A percentile compares a stretch with the other conserved stretches of the same genome.
phyloP scores from a whole-genome alignment of 2,329 filamentous ascomycete genomes.

The Diaporthe citri region DNA sequence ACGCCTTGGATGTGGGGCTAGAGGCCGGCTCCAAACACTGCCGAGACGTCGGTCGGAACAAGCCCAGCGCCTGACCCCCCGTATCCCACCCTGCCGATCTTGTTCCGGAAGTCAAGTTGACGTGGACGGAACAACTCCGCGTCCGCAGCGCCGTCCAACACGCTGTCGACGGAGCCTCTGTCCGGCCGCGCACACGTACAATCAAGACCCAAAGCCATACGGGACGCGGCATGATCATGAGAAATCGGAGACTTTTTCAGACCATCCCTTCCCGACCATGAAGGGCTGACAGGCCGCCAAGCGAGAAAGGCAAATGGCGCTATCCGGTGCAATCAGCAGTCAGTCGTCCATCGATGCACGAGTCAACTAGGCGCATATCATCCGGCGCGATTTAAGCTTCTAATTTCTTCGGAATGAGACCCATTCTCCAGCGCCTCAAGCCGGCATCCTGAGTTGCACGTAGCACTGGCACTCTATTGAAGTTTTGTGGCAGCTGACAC shows the following conservation, averaged over 20 bases:
- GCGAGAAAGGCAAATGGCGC: background rate
- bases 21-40: slow-evolving; percentile 24
- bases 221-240: background rate
- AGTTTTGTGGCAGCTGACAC: slow-evolving; percentile 8
- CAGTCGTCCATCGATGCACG: background rate
- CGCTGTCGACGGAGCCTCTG: background rate
- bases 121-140: background rate
- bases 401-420: background rate
- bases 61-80: background rate
- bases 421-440: background rate
- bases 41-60: slow-evolving; percentile 28
- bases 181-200: background rate
- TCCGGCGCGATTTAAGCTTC: slow-evolving; percentile 24
- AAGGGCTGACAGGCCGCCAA: background rate
- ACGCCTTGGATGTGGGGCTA: slow-evolving; percentile 3
- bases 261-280: background rate
- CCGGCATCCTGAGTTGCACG: background rate
- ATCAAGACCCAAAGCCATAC: background rate
- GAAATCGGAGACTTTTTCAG: background rate
- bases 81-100: slow-evolving; percentile 15
- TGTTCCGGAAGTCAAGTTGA: background rate
- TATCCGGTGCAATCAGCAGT: background rate
- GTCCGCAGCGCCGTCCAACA: background rate
- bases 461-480: background rate
- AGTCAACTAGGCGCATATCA: slow-evolving; percentile 20